Percentiles rank a stretch among this genome's conserved stretches.
phyloP scores from a whole-genome alignment of 805 yeast genomes.

The Wickerhamiella bombiphila region DNA sequence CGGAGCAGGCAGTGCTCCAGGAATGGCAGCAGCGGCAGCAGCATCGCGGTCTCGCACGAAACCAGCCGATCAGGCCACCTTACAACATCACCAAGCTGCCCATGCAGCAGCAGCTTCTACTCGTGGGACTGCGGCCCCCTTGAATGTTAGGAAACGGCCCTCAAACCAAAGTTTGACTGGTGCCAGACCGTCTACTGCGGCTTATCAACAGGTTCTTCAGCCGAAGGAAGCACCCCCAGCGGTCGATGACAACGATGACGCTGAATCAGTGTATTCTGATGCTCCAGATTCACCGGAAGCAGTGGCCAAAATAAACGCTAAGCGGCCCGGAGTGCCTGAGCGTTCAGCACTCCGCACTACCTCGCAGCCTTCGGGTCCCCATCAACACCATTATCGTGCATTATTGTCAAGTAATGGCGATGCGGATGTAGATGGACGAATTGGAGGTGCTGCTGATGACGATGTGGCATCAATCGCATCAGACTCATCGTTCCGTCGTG shows the following conservation, averaged over 20 bases:
- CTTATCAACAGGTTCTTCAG: not conserved
- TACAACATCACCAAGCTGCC: too few species aligned
- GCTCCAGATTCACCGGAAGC: not conserved
- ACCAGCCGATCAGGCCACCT: not conserved
- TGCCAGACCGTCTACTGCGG: not conserved
- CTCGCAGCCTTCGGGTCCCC: not conserved
- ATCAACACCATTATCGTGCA: slow-evolving; percentile 9
- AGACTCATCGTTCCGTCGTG: slow-evolving; percentile 16
- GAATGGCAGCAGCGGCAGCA: slow-evolving; percentile 11
- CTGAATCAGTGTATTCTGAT: not conserved
- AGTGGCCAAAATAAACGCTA: not conserved
- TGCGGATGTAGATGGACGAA: not conserved
- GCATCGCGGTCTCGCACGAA: slow-evolving; percentile 7
- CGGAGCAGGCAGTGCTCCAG: too few species aligned
- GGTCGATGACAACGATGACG: not conserved
- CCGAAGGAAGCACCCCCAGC: not conserved
- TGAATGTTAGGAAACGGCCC: slow-evolving; percentile 9
- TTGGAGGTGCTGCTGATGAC: slow-evolving; percentile 9
- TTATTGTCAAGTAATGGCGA: not conserved
- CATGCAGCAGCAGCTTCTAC: too few species aligned
- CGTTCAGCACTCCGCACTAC: not conserved
- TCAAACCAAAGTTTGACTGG: slow-evolving; percentile 8
- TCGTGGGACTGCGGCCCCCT: not conserved
- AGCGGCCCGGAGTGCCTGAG: not conserved
- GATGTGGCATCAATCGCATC: slow-evolving; percentile 12